These are phyloP conservation scores for Thermothelomyces thermophilus DNA, from an alignment of 2,329 filamentous ascomycete species.

Conservation along the genomic window DNA sequence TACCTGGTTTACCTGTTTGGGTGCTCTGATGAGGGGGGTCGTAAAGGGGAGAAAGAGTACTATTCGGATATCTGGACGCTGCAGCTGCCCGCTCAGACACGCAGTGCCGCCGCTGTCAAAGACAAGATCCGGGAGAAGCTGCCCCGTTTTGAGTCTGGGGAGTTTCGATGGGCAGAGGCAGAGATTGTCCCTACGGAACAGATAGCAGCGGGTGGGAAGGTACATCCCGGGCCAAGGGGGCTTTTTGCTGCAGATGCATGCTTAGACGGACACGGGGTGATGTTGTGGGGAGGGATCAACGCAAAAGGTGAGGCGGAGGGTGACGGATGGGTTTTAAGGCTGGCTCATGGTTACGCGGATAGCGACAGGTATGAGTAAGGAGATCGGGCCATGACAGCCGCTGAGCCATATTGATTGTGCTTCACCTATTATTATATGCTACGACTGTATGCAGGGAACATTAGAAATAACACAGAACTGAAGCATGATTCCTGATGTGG, in stretches of 20 bases:
- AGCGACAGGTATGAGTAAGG: conserved; percentile 19
- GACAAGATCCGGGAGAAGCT: conserved; percentile 41
- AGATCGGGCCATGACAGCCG: background rate
- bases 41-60: conserved; percentile 1
- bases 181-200: conserved; percentile 40
- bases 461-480: no score
- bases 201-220: conserved; percentile 34
- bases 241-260: conserved; percentile 38
- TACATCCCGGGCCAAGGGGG: conserved; percentile 34
- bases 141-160: conserved; percentile 38
- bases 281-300: conserved; percentile 49
- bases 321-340: conserved; percentile 35
- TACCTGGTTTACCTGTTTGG: conserved; percentile 48
- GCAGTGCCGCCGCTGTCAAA: conserved; percentile 43
- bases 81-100: conserved; percentile 41
- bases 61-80: conserved; percentile 46
- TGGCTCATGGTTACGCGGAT: conserved; percentile 23
- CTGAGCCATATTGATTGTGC: background rate
- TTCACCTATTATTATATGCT: background rate
- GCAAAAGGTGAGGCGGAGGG: conserved; percentile 34
- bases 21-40: conserved; percentile 18
- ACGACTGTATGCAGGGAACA: no score
- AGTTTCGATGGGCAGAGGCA: conserved; percentile 44
- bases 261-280: conserved; percentile 39
- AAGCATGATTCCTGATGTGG: no score